Evolutionary conservation across 768 basidiomycete genomes (phyloP).

Genomic region (Xerocomellus amylosporus): DNA sequence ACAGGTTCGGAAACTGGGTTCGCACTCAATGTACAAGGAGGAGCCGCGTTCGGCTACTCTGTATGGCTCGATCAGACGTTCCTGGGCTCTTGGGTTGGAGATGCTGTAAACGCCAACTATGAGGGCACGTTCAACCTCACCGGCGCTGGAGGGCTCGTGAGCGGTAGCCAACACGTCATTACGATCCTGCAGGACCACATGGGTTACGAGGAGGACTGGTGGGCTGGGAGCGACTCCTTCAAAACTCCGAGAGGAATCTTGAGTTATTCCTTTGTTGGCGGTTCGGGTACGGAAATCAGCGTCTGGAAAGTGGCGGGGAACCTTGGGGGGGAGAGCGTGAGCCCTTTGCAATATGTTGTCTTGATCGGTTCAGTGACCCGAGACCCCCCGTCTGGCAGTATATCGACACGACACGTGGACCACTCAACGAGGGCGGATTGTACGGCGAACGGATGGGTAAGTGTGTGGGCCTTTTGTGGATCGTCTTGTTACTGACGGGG

Average conservation of each 20-base stretch:
- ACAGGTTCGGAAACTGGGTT: constrained; percentile 46
- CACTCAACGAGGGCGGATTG: constrained; percentile 60
- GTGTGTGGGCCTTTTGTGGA: not conserved
- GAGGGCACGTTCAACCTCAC: constrained; percentile 18
- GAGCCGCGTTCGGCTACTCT: constrained; percentile 47
- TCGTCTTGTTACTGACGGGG: constrained; percentile 2
- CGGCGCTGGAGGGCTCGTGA: not conserved
- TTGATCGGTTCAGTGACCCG: not conserved
- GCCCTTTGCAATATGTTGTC: constrained; percentile 6
- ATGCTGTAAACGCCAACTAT: constrained; percentile 10
- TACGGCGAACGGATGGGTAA: constrained; percentile 51
- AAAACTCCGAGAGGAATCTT: constrained; percentile 49
- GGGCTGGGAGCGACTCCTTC: constrained; percentile 43
- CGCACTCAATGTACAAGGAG: constrained; percentile 40
- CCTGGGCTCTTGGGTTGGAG: constrained; percentile 40
- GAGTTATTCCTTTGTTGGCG: constrained; percentile 45
- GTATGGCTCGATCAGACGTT: constrained; percentile 48
- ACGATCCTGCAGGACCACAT: constrained; percentile 56
- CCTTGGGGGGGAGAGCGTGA: constrained; percentile 45
- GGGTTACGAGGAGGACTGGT: constrained; percentile 48
- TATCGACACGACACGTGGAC: constrained; percentile 47
- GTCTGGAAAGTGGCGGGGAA: constrained; percentile 53
- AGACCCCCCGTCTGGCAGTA: constrained; percentile 31
- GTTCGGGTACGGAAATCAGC: constrained; percentile 35
- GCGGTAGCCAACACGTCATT: constrained; percentile 39